Base-by-base conservation (phyloP, 1,139 yeast genomes). In the Kodamaea suecica region DNA sequence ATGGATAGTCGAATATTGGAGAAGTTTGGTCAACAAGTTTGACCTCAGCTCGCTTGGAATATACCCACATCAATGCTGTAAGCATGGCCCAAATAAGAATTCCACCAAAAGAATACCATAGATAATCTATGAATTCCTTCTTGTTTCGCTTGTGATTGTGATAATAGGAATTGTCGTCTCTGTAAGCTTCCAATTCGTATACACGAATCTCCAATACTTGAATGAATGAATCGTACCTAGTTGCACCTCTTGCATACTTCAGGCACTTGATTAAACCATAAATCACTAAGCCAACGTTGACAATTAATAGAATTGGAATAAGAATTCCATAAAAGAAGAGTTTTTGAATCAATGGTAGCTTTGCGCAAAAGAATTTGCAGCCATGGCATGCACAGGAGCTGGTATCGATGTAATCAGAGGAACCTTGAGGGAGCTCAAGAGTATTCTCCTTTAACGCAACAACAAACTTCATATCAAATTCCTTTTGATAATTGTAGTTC, bases 291-390 rank as follows among this genome's bases (percentile, higher is more conserved):
- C 30, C 28, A 4, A 45, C 27, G 17, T 39, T 40, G n/a, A 34
- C 35, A 1, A 52, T 2, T 65, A 65, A 60, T 2, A 52, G 9
- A 0, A 47, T 29, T 3, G 67, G 66, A 17, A 51, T 38, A 2
- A 52, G 3, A 0, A 50, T 10, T 0, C 64, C 64, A 36, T 43
- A 38, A 23, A 45, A 28, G 12, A 57, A 31, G 3, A 40, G 36
- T 30, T 26, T 16, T 9, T 21, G 29, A 3, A 27, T 23, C 9
- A 23, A 29, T 23, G 33, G 43, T n/a, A 27, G 23, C 27, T 23
- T 19, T 5, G 23, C 12, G 11, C 24, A 14, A 15, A 13, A 31
- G n/a, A 11, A 29, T 3, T 16, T 31, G 20, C 30, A 25, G 5
- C 14, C 17, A 5, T 25, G 5, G 14, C 28, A 25, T 12, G 11